Evolutionary conservation across 345 rosid genomes (phyloP).

Genomic region (Aegle marmelos): DNA sequence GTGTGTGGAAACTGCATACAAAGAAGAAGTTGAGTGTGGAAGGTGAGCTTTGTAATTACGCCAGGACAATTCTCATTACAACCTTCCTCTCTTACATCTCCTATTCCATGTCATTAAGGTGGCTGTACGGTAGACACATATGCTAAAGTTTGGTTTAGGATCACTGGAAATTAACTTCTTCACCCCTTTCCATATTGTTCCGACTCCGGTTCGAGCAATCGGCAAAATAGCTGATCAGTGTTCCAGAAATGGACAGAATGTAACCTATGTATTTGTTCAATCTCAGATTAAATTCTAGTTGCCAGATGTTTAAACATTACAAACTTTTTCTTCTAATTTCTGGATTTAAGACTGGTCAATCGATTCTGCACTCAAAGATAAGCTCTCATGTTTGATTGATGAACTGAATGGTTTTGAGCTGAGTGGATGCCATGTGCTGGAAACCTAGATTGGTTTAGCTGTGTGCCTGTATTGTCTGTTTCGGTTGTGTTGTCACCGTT

Average conservation of each 20-base stretch:
- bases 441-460: neutral
- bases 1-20: neutral
- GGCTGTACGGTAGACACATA: neutral
- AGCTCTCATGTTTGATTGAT: neutral
- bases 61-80: neutral
- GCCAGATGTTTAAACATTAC: neutral
- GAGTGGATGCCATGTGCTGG: neutral
- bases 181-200: neutral
- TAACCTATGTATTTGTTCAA: neutral
- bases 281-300: neutral
- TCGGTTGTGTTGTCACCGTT: neutral
- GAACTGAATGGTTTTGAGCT: neutral
- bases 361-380: neutral
- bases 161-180: neutral
- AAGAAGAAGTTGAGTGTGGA: neutral
- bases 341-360: neutral
- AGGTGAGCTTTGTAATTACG: conserved; percentile 3
- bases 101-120: neutral
- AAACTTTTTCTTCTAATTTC: neutral
- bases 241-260: neutral
- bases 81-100: neutral
- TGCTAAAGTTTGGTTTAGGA: neutral
- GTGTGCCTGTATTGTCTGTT: neutral
- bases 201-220: neutral
- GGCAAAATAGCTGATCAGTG: neutral